A percentile compares a stretch with the other conserved stretches of the same genome.
Conservation (phyloP, 495 filamentous ascomycete species). For the Aspergillus bertholletiae region DNA sequence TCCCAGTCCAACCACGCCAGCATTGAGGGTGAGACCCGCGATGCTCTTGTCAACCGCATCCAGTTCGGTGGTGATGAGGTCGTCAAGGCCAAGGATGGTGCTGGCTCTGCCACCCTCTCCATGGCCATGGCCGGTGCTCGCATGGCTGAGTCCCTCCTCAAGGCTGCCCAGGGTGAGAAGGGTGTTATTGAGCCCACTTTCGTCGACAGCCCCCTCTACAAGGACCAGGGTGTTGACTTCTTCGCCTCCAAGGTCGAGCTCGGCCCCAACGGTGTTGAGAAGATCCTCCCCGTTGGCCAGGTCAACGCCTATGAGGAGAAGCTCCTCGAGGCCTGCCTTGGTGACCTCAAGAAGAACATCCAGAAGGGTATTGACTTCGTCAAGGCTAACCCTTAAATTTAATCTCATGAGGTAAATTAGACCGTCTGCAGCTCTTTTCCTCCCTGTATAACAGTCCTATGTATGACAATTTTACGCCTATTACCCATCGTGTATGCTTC, state of each 20-base stretch:
- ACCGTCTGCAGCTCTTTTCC: conserved; percentile 20
- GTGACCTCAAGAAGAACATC: conserved; percentile 89
- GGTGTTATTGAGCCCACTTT: conserved; percentile 94
- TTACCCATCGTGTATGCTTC: conserved; percentile 10
- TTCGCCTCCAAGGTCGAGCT: conserved; percentile 93
- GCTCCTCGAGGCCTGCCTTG: conserved; percentile 77
- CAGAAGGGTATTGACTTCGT: conserved; percentile 70
- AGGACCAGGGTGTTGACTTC: conserved; percentile 94
- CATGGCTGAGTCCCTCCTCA: conserved; percentile 92
- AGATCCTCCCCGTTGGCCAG: conserved; percentile 81
- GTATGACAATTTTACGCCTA: conserved; percentile 8
- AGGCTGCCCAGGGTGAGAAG: conserved; percentile 90
- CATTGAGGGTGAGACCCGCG: conserved; percentile 68
- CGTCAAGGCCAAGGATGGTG: conserved; percentile 97
- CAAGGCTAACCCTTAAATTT: conserved; percentile 64
- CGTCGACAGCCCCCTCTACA: conserved; percentile 94
- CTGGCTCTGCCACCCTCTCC: conserved; percentile 95
- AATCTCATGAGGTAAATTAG: conserved; percentile 16
- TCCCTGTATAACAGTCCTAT: conserved; percentile 29
- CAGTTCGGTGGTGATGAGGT: conserved; percentile 99
- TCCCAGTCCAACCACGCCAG: conserved; percentile 87
- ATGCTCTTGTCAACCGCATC: conserved; percentile 85
- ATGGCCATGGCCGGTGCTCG: conserved; percentile 99
- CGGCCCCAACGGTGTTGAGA: conserved; percentile 92
- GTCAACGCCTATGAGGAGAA: conserved; percentile 81